These are phyloP conservation scores for Escovopsis weberi DNA, from an alignment of 2,329 filamentous ascomycete genomes.

Conservation along the genomic window DNA sequence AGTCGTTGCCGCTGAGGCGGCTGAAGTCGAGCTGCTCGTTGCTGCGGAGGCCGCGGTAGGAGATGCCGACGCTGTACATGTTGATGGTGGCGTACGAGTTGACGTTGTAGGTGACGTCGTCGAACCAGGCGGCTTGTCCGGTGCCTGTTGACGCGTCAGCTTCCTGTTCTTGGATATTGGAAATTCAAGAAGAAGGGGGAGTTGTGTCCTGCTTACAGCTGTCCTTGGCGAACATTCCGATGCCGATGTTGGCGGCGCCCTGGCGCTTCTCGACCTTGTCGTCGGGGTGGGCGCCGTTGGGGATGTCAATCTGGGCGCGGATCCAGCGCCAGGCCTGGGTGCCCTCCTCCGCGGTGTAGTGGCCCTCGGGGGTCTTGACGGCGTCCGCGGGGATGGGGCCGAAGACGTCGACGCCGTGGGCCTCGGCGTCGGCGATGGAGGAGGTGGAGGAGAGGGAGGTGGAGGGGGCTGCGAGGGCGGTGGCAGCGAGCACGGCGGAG, in stretches of 20 bases:
- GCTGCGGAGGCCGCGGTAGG: conserved; percentile 7
- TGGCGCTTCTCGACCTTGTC: conserved; percentile 6
- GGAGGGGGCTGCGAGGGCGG: background rate
- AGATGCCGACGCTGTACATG: conserved; percentile 9
- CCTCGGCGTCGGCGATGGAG: conserved; percentile 1
- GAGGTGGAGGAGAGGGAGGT: background rate
- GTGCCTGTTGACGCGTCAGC: conserved; percentile 3
- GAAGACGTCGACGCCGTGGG: conserved; percentile 9
- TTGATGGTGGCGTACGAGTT: conserved; percentile 5
- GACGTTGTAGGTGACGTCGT: conserved; percentile 8
- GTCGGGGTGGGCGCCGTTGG: background rate
- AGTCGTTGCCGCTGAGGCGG: conserved; percentile 5
- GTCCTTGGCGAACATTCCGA: conserved; percentile 8
- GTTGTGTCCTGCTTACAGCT: conserved; percentile 4
- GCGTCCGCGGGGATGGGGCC: conserved; percentile 9
- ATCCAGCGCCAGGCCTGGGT: conserved; percentile 10
- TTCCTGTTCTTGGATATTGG: background rate
- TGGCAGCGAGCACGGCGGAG: conserved; percentile 1
- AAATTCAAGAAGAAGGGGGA: background rate
- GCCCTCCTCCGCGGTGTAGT: conserved; percentile 9
- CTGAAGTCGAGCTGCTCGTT: conserved; percentile 10
- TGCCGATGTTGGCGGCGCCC: conserved; percentile 8
- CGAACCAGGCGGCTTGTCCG: conserved; percentile 7
- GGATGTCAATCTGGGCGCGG: conserved; percentile 9
- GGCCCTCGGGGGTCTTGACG: conserved; percentile 6